A percentile compares a stretch with the other conserved stretches of the same genome.
Evolutionary conservation across 2,329 filamentous ascomycete species (phyloP).

Genomic region (Calonectria pseudoreteaudii): DNA sequence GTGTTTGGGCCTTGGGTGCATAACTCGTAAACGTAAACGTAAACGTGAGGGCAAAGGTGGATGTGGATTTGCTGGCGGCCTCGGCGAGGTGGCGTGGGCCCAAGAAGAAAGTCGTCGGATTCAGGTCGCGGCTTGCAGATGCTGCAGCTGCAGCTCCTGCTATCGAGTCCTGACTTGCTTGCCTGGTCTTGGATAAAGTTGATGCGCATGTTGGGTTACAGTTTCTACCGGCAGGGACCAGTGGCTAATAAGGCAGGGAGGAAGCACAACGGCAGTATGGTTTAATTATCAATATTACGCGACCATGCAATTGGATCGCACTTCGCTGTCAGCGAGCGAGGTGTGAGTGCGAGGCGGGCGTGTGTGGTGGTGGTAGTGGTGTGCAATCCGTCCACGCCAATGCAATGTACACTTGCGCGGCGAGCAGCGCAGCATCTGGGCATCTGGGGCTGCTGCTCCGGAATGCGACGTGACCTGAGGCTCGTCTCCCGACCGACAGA

Average conservation of each 20-base stretch:
- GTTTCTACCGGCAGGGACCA: neutral
- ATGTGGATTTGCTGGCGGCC: neutral
- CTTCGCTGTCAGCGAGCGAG: neutral
- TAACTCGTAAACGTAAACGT: neutral
- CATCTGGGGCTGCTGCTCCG: neutral
- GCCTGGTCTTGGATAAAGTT: neutral
- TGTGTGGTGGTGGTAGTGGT: no score
- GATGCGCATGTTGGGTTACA: neutral
- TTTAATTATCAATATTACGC: slow-evolving; percentile 4
- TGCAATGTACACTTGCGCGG: neutral
- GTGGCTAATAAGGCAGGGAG: slow-evolving; percentile 3
- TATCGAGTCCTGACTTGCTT: no score
- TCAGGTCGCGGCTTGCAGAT: neutral
- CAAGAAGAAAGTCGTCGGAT: neutral
- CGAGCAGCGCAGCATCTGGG: neutral
- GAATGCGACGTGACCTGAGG: neutral
- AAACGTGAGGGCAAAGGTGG: neutral
- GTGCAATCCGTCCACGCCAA: neutral
- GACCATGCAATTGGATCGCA: neutral
- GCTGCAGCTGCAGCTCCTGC: neutral
- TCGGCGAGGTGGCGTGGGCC: neutral
- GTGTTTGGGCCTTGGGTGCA: neutral
- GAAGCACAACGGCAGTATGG: neutral
- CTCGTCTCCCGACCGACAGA: neutral
- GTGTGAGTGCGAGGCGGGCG: neutral